phyloP scores from a whole-genome alignment of 1,139 yeast genomes.

The Debaryomyces sp. region DNA sequence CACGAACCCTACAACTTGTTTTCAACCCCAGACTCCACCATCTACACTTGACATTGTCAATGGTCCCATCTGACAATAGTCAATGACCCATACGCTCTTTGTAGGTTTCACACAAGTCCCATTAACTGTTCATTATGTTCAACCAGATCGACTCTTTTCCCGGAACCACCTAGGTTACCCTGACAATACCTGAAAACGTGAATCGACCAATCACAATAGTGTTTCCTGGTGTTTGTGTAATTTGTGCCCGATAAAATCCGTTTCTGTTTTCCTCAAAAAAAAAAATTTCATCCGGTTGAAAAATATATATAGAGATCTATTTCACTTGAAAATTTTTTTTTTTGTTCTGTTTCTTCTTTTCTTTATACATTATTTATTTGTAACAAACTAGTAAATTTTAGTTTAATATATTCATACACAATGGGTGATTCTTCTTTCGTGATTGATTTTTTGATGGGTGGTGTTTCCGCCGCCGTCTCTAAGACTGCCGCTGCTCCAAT shows the following conservation, averaged over 20 bases:
- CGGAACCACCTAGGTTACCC: constrained; percentile 6
- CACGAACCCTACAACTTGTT: not conserved
- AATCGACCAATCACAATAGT: constrained; percentile 4
- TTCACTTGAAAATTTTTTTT: constrained; percentile 11
- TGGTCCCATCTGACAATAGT: not conserved
- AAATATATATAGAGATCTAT: constrained; percentile 9
- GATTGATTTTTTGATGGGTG: constrained; percentile 55
- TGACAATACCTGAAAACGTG: constrained; percentile 3
- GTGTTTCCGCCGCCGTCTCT: constrained; percentile 60
- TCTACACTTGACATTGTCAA: not conserved
- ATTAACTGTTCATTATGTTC: not conserved
- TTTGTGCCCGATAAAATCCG: constrained; percentile 8
- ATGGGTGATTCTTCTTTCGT: constrained; percentile 32
- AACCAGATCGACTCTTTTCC: not conserved
- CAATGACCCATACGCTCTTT: not conserved
- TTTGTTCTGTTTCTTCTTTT: constrained; percentile 10
- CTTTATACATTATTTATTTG: constrained; percentile 9
- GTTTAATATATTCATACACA: constrained; percentile 19
- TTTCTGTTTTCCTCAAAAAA: constrained; percentile 5
- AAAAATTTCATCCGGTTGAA: constrained; percentile 7
- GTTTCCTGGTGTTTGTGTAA: constrained; percentile 4
- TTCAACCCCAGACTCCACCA: not conserved
- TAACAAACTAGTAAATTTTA: constrained; percentile 7
- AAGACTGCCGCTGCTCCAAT: constrained; percentile 60
- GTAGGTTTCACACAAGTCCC: not conserved